Evolutionary conservation across 1,284 basidiomycete genomes (phyloP).

Genomic region (Pseudozyma hubeiensis): DNA sequence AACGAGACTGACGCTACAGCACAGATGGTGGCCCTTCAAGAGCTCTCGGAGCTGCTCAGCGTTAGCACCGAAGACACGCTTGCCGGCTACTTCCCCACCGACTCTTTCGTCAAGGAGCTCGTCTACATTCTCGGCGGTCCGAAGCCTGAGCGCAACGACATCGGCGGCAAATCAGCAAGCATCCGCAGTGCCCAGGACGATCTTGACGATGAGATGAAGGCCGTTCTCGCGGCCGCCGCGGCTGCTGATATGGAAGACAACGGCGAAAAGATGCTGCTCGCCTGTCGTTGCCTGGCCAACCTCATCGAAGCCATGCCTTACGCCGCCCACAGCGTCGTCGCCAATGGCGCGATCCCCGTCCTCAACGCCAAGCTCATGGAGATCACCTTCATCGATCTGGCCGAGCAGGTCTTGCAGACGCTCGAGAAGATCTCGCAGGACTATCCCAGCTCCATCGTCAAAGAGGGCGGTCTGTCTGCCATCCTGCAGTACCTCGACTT

Average conservation of each 20-base stretch:
- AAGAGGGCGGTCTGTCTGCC: slow-evolving; percentile 63
- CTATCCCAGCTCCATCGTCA: slow-evolving; percentile 63
- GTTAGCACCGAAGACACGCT: slow-evolving; percentile 98
- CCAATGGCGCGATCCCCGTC: slow-evolving; percentile 61
- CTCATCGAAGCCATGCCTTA: slow-evolving; percentile 68
- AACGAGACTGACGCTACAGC: slow-evolving; percentile 74
- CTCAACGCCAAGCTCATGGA: slow-evolving; percentile 65
- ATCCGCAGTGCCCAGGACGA: slow-evolving; percentile 29
- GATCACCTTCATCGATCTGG: slow-evolving; percentile 68
- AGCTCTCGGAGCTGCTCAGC: slow-evolving; percentile 91
- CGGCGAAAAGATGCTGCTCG: slow-evolving; percentile 63
- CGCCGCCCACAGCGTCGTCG: slow-evolving; percentile 61
- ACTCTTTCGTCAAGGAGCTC: slow-evolving; percentile 90
- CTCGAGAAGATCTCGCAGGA: slow-evolving; percentile 66
- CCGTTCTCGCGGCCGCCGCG: slow-evolving; percentile 51
- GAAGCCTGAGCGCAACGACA: slow-evolving; percentile 50
- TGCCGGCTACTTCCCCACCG: slow-evolving; percentile 91
- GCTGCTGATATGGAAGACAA: slow-evolving; percentile 54
- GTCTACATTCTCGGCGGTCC: slow-evolving; percentile 89
- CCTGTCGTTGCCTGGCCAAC: slow-evolving; percentile 68
- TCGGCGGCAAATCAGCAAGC: slow-evolving; percentile 20
- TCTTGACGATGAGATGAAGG: slow-evolving; percentile 49
- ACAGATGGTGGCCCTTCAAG: slow-evolving; percentile 84
- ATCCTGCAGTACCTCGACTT: slow-evolving; percentile 68
- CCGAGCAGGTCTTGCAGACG: slow-evolving; percentile 68